These are phyloP conservation scores for Russula brevipes DNA, from an alignment of 768 basidiomycete species.

Conservation along the genomic window DNA sequence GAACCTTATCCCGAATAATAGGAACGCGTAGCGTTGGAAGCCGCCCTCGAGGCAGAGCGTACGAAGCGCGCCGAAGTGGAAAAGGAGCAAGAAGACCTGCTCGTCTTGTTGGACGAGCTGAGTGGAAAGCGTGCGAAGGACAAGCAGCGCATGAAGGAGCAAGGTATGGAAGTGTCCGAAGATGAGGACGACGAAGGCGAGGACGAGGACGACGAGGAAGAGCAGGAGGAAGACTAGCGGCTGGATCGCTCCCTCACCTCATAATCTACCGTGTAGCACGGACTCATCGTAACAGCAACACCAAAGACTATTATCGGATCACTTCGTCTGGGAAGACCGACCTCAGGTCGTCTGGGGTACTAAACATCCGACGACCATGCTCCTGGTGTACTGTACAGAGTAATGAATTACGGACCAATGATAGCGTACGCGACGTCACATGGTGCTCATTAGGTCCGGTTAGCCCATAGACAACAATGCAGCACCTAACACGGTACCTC, in stretches of 20 bases:
- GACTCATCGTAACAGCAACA: neutral
- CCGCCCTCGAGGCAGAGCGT: slow-evolving; percentile 49
- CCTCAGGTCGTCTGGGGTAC: neutral
- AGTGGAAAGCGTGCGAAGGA: slow-evolving; percentile 80
- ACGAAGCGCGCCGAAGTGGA: slow-evolving; percentile 75
- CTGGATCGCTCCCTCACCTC: neutral
- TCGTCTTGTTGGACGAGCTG: slow-evolving; percentile 90
- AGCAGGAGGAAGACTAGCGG: slow-evolving; percentile 9
- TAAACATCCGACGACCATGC: neutral
- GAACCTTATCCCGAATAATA: neutral
- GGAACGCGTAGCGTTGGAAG: slow-evolving; percentile 49
- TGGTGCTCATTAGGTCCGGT: neutral
- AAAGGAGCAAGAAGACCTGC: slow-evolving; percentile 93
- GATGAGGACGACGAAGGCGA: slow-evolving; percentile 75
- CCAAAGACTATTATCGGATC: neutral
- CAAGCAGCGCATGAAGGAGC: slow-evolving; percentile 68
- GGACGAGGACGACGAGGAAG: slow-evolving; percentile 29
- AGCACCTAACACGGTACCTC: too few relatives aligned
- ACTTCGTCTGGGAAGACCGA: neutral
- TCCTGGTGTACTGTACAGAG: neutral
- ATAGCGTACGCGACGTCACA: neutral
- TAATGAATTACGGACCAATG: neutral
- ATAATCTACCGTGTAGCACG: neutral
- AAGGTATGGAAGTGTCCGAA: slow-evolving; percentile 85
- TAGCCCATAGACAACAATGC: too few relatives aligned